Evolutionary conservation across 345 rosid species (phyloP), one percentile per base, ranked within the genome.

Genomic region (Sapria himalayana): DNA sequence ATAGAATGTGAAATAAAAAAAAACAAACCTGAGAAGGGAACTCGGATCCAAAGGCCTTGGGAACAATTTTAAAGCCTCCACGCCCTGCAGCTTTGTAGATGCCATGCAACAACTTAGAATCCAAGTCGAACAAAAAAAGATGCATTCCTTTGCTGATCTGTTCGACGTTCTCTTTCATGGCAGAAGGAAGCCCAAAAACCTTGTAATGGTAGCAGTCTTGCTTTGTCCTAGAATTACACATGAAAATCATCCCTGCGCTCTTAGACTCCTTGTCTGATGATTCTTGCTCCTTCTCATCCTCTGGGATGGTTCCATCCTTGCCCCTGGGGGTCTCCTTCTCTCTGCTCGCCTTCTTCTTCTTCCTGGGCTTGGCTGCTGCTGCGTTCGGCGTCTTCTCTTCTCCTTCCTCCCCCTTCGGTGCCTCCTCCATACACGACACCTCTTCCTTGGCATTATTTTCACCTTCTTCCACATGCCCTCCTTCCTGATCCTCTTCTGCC

Each of bases 181-280:
- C 29, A 15, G 56, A 21, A 54, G 65, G 60, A 48, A 54, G 45
- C 41, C 65, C 65, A 20, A 60, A 60, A 50, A 60, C 24, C 31
- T 39, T 50, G 48, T 52, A 54, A 7, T 5, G 45, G 23, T 33
- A 60, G 46, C 60, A 60, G 15, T 60, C 65, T 40, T 39, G 14
- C 37, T 54, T 60, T 9, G 52, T 60, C 55, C 54, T 49, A 9
- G 65, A 46, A 50, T 46, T 60, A 36, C 65, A 54, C 60, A 54
- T 54, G 17, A 54, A 60, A 49, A 60, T 60, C 60, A 60, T 60
- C 45, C 65, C 56, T 17, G 6, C 18, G 20, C 15, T 7, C 16
- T 43, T 29, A 12, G n/a, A 15, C 15, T 34, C 41, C 43, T 37
- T 48, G 8, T 34, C 15, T 34, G 49, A 29, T 49, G 49, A 8